Base-by-base conservation (phyloP, 768 basidiomycete species). In the Leccinum boreale region DNA sequence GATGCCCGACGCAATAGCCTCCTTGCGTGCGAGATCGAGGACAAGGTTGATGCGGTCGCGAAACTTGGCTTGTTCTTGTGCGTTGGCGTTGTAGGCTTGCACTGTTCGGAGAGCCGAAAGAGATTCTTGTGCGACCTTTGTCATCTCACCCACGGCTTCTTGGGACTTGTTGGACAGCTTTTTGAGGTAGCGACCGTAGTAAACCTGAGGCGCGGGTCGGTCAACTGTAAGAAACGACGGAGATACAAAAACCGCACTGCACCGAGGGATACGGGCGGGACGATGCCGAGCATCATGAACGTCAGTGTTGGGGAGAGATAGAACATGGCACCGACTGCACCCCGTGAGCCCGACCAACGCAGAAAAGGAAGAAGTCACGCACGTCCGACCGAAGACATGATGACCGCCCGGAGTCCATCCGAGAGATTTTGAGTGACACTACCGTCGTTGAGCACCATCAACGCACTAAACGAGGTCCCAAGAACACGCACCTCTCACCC, bases 371-470 rank as follows among this genome's bases (percentile, higher is more conserved):
- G 26, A 11, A n/a, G 4, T 12, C 23, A 79, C 90, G 72, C 72
- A 94, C 93, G 79, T 53, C 96, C 96, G 63, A 94, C 94, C n/a
- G 89, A 85, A 31, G 94, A 92, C 79, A 96, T 95, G 33, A 98
- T 91, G 33, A 94, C 71, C 0, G 95, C 90, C 49, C 92, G 87
- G 45, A 86, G 74, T 21, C 88, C 89, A 67, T 92, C 89, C 1
- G 89, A 90, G 29, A 92, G 79, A 59, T 91, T 89, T 70, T 88
- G 87, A 0, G 89, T 90, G 5, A 90, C 79, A 59, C 89, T 64
- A 7, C 19, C 10, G 4, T 17, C 14, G 21, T 17, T 56, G 1
- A 44, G 55, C 31, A 28, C 53, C 12, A 35, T 35, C 2, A 7
- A 8, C 23, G 56, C 3, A 23, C 1, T 17, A 48, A 24, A 17